phyloP scores from a whole-genome alignment of 1,284 basidiomycete species.

The Melampsora americana region DNA sequence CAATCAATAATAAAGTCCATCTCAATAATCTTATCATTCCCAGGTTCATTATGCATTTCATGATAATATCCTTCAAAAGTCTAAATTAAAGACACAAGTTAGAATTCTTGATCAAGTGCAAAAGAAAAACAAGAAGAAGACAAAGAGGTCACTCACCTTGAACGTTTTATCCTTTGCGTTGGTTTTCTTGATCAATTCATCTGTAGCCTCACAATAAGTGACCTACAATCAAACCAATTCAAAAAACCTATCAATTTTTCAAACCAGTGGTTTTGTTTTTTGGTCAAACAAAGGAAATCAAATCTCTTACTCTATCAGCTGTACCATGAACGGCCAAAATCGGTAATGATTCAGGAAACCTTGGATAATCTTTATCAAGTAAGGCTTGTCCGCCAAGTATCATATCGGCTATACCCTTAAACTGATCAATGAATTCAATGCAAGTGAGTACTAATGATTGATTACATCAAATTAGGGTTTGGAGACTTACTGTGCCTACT shows the following conservation, averaged over 20 bases:
- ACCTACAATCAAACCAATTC: conserved; percentile 10
- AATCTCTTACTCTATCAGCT: conserved; percentile 52
- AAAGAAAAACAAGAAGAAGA: too few relatives aligned
- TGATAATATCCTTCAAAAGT: conserved; percentile 51
- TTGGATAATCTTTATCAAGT: conserved; percentile 50
- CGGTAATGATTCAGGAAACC: conserved; percentile 53
- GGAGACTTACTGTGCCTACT: conserved; percentile 47
- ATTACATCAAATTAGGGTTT: conserved; percentile 46
- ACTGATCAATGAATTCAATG: conserved; percentile 44
- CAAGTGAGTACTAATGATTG: conserved; percentile 47
- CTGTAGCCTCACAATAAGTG: conserved; percentile 22
- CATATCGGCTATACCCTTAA: conserved; percentile 53
- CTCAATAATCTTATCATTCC: conserved; percentile 48
- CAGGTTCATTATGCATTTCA: conserved; percentile 52
- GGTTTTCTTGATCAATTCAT: conserved; percentile 47
- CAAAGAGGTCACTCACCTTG: conserved; percentile 43
- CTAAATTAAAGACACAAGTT: too few relatives aligned
- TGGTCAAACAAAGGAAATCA: neutral
- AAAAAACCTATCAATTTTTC: neutral
- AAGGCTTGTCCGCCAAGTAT: conserved; percentile 52
- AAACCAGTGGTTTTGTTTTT: too few relatives aligned
- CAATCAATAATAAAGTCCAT: conserved; percentile 31
- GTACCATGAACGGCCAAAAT: conserved; percentile 55
- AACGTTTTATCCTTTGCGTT: conserved; percentile 49
- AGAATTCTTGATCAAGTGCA: too few relatives aligned